Evolutionary conservation across 2,329 filamentous ascomycete genomes (phyloP).

Genomic region (Cytospora mali): DNA sequence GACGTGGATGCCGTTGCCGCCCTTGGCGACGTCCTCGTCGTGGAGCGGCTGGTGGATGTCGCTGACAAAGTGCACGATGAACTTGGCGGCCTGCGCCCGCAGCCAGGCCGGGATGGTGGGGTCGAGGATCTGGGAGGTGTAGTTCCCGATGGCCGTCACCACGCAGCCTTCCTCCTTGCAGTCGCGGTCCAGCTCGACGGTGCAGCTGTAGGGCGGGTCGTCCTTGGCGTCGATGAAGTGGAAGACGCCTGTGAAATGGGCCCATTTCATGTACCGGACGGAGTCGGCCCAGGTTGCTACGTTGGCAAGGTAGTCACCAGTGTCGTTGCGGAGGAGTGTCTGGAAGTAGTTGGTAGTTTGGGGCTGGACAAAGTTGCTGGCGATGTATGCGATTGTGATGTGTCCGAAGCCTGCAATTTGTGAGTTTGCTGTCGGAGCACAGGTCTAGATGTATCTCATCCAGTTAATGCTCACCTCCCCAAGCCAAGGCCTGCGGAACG

Average conservation of each 20-base stretch:
- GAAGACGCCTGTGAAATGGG: constrained; percentile 62
- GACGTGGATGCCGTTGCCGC: constrained; percentile 71
- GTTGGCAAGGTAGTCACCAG: constrained; percentile 60
- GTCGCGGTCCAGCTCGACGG: constrained; percentile 61
- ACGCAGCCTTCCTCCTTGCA: constrained; percentile 66
- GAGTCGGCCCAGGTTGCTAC: constrained; percentile 71
- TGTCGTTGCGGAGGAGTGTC: constrained; percentile 55
- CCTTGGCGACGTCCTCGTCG: constrained; percentile 63
- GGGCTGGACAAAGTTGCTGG: constrained; percentile 60
- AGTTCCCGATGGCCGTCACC: constrained; percentile 62
- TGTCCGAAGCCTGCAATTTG: constrained; percentile 60
- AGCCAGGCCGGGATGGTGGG: constrained; percentile 46
- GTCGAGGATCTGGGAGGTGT: constrained; percentile 59
- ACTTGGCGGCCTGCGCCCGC: constrained; percentile 64
- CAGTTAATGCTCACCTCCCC: constrained; percentile 44
- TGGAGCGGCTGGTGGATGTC: constrained; percentile 73
- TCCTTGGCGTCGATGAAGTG: constrained; percentile 73
- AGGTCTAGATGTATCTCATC: background rate
- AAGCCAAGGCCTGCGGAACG: constrained; percentile 41
- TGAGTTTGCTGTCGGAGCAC: background rate
- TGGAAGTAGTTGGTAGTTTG: constrained; percentile 61
- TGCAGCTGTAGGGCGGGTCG: constrained; percentile 58
- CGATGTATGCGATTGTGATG: constrained; percentile 66
- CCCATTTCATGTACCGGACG: constrained; percentile 65
- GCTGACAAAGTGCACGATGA: constrained; percentile 68